phyloP scores from a whole-genome alignment of 306 rosid genomes.

The Hylodesmum podocarpum region DNA sequence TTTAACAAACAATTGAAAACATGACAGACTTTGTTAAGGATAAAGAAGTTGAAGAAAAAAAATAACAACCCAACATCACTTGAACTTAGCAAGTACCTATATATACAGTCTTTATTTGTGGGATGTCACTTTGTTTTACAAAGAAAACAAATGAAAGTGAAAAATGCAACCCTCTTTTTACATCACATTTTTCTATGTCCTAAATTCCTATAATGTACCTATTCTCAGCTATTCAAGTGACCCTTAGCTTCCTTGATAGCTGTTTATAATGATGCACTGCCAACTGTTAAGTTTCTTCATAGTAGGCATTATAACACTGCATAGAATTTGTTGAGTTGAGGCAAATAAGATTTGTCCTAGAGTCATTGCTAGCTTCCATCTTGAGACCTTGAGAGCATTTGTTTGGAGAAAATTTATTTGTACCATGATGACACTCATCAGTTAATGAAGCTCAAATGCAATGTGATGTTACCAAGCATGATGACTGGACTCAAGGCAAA shows the following conservation, averaged over 20 bases:
- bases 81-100: slow-evolving; percentile 30
- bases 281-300: slow-evolving; percentile 32
- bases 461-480: slow-evolving; percentile 19
- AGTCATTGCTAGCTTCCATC: slow-evolving; percentile 32
- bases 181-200: slow-evolving; percentile 20
- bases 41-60: background rate
- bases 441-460: slow-evolving; percentile 23
- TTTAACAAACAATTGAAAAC: background rate
- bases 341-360: background rate
- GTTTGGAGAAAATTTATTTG: slow-evolving; percentile 2
- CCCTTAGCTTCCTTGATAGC: slow-evolving; percentile 23
- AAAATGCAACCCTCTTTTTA: slow-evolving; percentile 17
- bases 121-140: slow-evolving; percentile 29
- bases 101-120: slow-evolving; percentile 27
- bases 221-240: slow-evolving; percentile 11
- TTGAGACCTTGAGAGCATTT: slow-evolving; percentile 22
- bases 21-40: background rate
- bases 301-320: slow-evolving; percentile 24
- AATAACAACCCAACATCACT: background rate
- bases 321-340: slow-evolving; percentile 16
- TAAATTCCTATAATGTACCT: slow-evolving; percentile 7
- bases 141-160: slow-evolving; percentile 11
- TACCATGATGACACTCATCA: slow-evolving; percentile 6
- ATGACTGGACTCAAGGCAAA: slow-evolving; percentile 6
- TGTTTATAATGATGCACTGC: background rate